Conservation (phyloP, 2,329 filamentous ascomycete genomes). For the Colletotrichum liriopes region DNA sequence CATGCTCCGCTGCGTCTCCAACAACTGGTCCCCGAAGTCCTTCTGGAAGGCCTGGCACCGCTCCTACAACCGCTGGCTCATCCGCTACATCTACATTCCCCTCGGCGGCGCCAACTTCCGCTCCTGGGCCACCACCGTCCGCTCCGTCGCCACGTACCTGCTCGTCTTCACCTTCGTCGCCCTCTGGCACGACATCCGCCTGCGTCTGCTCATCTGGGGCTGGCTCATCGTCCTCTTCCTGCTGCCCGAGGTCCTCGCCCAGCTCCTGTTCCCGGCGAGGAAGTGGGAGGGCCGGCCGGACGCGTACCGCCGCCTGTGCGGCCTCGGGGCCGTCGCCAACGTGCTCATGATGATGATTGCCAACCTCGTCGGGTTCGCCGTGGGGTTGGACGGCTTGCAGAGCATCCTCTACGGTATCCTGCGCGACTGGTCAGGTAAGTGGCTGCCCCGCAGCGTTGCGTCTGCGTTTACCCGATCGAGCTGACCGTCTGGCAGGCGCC, state of each 20-base stretch:
- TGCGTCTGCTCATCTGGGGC: constrained; percentile 93
- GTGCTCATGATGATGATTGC: constrained; percentile 96
- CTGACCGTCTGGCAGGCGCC: constrained; percentile 65
- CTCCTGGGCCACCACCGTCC: constrained; percentile 62
- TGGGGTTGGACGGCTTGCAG: constrained; percentile 90
- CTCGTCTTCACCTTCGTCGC: constrained; percentile 97
- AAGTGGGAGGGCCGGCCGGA: constrained; percentile 81
- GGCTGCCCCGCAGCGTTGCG: neutral
- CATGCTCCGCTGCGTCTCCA: constrained; percentile 95
- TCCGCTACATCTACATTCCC: constrained; percentile 94
- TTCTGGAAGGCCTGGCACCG: constrained; percentile 99
- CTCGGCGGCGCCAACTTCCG: constrained; percentile 79
- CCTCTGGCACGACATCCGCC: constrained; percentile 96
- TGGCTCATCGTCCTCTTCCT: constrained; percentile 98
- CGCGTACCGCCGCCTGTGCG: constrained; percentile 84
- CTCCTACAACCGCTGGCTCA: constrained; percentile 93
- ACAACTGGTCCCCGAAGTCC: constrained; percentile 91
- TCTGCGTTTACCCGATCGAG: neutral
- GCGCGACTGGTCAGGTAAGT: constrained; percentile 77
- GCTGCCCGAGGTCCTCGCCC: constrained; percentile 85
- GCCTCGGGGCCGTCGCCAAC: constrained; percentile 85
- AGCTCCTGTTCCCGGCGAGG: constrained; percentile 78
- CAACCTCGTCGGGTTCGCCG: constrained; percentile 94
- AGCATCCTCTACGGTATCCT: constrained; percentile 83
- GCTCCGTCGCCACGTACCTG: constrained; percentile 82